Evolutionary conservation across 768 basidiomycete species (phyloP), one percentile per base, ranked within the genome.

Genomic region (Phlebiopsis gigantea): DNA sequence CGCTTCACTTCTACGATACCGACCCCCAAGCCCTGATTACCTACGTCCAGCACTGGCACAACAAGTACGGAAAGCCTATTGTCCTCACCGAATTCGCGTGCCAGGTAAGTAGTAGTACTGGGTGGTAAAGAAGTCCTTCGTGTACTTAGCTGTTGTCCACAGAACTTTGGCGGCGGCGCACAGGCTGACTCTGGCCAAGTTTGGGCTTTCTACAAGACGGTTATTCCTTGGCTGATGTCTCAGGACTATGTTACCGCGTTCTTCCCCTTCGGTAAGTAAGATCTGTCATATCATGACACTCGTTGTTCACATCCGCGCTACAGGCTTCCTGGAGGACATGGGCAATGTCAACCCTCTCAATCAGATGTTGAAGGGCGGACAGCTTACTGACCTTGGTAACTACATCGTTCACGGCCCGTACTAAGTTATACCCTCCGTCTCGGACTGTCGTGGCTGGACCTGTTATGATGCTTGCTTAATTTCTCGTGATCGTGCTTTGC

Each of bases 21-120:
- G 80, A 82, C 43, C 69, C 75, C 1, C 77, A 78, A 49, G 75
- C 72, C 7, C 81, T 86, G 62, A 78, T 77, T 49, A 71, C 69
- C 17, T 79, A 81, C 64, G 60, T 82, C 25, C 65, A 72, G 49
- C 77, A 81, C 65, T 82, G 77, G 61, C 72, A 81, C 61, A 55
- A 72, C 10, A 78, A 79, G 12, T 84, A 82, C 67, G 70, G 80
- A 51, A 68, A 68, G 46, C 76, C 80, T 6, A 65, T 84, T 19
- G 83, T 81, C 81, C 74, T 84, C 1, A 84, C 83, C 0, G 83
- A 84, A 63, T 82, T 79, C 77, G 78, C 79, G 2, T 81, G 79
- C 62, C 79, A 72, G 66, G 69, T 70, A 26, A 2, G 60, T 43
- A 45, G 22, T n/a, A 24, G 14, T 34, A 5, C 25, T 25, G 4